Percentiles rank a stretch among this genome's conserved stretches.
Evolutionary conservation across 1,139 yeast species (phyloP).

Genomic region (Scheffersomyces lignicola): DNA sequence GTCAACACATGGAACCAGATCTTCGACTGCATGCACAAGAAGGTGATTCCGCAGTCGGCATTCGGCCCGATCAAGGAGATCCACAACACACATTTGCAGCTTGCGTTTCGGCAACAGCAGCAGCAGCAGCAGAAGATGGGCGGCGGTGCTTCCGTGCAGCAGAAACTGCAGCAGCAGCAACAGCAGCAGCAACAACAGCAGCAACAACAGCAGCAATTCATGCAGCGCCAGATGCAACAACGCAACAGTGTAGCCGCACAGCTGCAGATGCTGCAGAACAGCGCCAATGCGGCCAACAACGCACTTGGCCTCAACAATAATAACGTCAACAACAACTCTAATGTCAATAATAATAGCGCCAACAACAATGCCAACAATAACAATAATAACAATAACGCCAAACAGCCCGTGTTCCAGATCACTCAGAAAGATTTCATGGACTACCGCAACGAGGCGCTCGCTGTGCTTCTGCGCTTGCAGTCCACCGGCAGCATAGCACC

Average conservation of each 20-base stretch:
- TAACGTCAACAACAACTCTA: slow-evolving; percentile 12
- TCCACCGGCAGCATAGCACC: slow-evolving; percentile 32
- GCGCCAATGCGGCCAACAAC: slow-evolving; percentile 6
- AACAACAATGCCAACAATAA: slow-evolving; percentile 8
- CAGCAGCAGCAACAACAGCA: slow-evolving; percentile 13
- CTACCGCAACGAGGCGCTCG: slow-evolving; percentile 44
- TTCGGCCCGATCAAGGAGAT: slow-evolving; percentile 60
- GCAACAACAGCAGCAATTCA: slow-evolving; percentile 20
- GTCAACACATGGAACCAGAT: slow-evolving; percentile 84
- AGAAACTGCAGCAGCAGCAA: slow-evolving; percentile 16
- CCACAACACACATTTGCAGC: slow-evolving; percentile 54
- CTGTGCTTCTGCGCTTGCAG: slow-evolving; percentile 36
- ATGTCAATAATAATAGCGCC: slow-evolving; percentile 13
- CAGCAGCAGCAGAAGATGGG: slow-evolving; percentile 23
- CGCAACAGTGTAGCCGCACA: slow-evolving; percentile 14
- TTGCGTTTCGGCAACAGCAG: slow-evolving; percentile 38
- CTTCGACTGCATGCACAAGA: slow-evolving; percentile 64
- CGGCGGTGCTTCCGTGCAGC: too few species aligned
- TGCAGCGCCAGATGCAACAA: slow-evolving; percentile 36
- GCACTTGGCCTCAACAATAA: slow-evolving; percentile 7
- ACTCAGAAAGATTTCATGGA: slow-evolving; percentile 44
- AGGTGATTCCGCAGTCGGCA: slow-evolving; percentile 54
- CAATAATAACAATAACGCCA: background rate
- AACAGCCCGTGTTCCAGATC: slow-evolving; percentile 40
- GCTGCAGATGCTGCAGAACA: slow-evolving; percentile 15